Conservation (phyloP, 2,329 filamentous ascomycete species). For the Zasmidium angulare region DNA sequence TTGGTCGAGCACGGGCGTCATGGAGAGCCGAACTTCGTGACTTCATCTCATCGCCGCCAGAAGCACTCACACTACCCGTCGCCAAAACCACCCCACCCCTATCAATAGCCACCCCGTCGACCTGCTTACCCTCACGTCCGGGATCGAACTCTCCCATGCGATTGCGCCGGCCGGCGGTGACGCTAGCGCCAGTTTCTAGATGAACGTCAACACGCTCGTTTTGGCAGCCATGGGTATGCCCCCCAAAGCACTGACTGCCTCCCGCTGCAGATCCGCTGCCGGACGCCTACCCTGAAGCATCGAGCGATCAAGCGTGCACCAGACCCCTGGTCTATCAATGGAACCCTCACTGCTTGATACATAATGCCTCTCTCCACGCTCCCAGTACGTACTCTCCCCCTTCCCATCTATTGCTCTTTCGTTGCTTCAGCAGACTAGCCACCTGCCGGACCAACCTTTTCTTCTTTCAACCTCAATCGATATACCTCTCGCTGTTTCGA, state of each 20-base stretch:
- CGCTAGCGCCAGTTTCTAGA: constrained; percentile 21
- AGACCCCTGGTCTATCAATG: constrained; percentile 25
- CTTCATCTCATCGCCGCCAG: constrained; percentile 22
- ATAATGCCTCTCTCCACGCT: constrained; percentile 20
- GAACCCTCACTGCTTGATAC: constrained; percentile 20
- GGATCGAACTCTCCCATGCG: constrained; percentile 15
- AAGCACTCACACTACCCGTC: constrained; percentile 19
- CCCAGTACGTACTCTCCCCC: constrained; percentile 7
- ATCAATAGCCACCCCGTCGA: constrained; percentile 26
- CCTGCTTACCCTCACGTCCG: constrained; percentile 17
- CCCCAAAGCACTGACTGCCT: constrained; percentile 19
- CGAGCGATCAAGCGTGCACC: constrained; percentile 20
- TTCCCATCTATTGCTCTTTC: constrained; percentile 9
- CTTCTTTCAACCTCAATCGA: constrained; percentile 18
- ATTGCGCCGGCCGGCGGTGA: constrained; percentile 21
- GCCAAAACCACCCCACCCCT: constrained; percentile 15
- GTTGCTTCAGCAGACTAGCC: constrained; percentile 33
- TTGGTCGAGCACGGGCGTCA: constrained; percentile 21
- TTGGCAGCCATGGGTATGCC: constrained; percentile 26
- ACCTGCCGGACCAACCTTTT: constrained; percentile 31
- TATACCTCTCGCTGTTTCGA: constrained; percentile 7
- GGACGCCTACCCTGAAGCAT: constrained; percentile 23
- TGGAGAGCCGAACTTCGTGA: constrained; percentile 31
- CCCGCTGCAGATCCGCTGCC: constrained; percentile 22
- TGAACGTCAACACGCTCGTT: constrained; percentile 22